Base-by-base conservation (phyloP, 345 rosid species). In the Gossypium longicalyx region DNA sequence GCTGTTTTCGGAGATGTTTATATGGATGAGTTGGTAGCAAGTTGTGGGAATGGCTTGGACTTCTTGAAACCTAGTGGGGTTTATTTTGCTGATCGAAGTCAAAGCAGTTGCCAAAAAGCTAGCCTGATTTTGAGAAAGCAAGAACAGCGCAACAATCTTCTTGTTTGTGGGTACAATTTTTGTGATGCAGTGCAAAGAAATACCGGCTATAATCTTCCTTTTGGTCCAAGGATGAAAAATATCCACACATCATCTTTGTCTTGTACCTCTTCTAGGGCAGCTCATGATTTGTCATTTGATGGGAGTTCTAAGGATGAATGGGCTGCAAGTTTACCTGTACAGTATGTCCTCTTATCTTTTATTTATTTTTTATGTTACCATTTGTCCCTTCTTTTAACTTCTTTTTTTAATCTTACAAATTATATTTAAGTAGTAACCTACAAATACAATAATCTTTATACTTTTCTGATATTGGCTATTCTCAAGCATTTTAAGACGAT, bases 1-100 rank as follows among this genome's bases (percentile, higher is more conserved):
- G 86, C 93, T 63, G 80, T 89, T 43, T 82, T 81, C 51, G 90
- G 97, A 16, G 97, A 94, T 72, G 86, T 87, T 70, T 77, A 85
- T 57, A 63, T 86, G 56, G 97, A 92, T 81, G 94, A 90, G 65
- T 77, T 90, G 44, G 74, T 84, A 73, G 58, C 89, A 22, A 77
- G 82, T 67, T 72, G 87, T 74, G 85, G 89, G 15, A 89, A 83
- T 80, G 86, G 89, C 22, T 76, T 88, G 76, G 92, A 86, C 49
- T 78, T 85, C 61, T 68, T 82, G 1, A 92, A 86, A 54, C 93
- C 88, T 58, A 79, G 77, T 23, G 84, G 90, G 64, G 93, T 85
- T 70, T 85, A 76, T 78, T 85, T 92, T 80, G 29, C 74, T 20
- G 87, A 85, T 60, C 70, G 81, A 61, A 82, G 80, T 67, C 82